Evolutionary conservation across 108 stramenopile species (phyloP), one percentile per base, ranked within the genome.

Genomic region (Conticribra guillardii): DNA sequence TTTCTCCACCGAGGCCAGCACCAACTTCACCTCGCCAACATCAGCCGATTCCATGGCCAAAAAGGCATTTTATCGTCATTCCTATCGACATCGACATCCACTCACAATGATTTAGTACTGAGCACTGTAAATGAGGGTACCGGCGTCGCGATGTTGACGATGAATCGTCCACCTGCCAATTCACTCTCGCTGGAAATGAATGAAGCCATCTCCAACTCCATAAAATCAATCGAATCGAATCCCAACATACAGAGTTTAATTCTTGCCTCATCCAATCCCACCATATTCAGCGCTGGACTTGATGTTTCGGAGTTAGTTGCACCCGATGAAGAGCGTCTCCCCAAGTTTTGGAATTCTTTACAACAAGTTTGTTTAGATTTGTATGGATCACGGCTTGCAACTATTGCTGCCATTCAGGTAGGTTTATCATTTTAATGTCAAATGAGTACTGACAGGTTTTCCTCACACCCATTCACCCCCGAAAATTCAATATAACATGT

Each of bases 81-180:
- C n/a, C n/a, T n/a, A n/a, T 50, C 48, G 2, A 18, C 49, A 18
- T 64, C 62, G 27, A 30, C 34, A 22, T 59, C 56, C 1, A 18
- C 68, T 8, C 22, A 33, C 23, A 50, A 79, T 69, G 52, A 58
- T 52, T 50, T 86, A 15, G 88, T 91, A 16, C 18, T 62, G 31
- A 83, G 72, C 22, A 70, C 54, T 29, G 54, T 85, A 26, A 47
- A 90, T 54, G 84, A 79, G 30, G 72, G 79, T 21, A 58, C 63
- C 9, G 66, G 78, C 2, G 72, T 96, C 0, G 89, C 89, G 4
- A 78, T 79, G 4, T 41, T 96, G 26, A 76, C 83, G 5, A 82
- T 96, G 85, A 84, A 92, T 81, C 76, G 86, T 3, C 75, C 84
- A 31, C 95, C 95, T 1, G 95, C 90, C 18, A 96, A 96, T 67